Evolutionary conservation across 2,329 filamentous ascomycete genomes (phyloP).

Genomic region (Phyllosticta citriasiana): DNA sequence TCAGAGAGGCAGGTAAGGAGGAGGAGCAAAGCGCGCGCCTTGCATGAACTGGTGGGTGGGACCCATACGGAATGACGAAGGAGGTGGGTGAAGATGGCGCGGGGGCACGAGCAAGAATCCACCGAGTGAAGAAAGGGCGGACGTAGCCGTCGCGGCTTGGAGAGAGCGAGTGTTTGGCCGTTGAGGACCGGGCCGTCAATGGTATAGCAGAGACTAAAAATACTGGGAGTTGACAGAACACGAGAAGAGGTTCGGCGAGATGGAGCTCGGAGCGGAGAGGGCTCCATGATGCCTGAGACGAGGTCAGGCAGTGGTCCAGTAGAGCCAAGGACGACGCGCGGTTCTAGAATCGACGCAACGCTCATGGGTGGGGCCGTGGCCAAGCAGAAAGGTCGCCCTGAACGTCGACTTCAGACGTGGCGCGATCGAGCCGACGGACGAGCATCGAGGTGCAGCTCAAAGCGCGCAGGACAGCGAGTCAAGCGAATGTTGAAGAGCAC

Average conservation of each 20-base stretch:
- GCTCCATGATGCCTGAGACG: neutral
- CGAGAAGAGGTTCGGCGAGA: neutral
- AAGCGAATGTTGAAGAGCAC: neutral
- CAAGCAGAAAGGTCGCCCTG: neutral
- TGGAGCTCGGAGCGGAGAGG: neutral
- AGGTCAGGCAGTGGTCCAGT: neutral
- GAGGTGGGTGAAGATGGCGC: neutral
- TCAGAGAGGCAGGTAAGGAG: neutral
- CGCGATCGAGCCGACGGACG: neutral
- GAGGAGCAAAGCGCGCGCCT: neutral
- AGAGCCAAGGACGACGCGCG: neutral
- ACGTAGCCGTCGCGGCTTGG: neutral
- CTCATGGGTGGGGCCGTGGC: neutral
- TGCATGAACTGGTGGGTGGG: neutral
- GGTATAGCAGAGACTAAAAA: neutral
- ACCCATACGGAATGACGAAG: neutral
- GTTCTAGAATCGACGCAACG: neutral
- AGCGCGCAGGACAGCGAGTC: neutral
- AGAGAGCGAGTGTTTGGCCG: neutral
- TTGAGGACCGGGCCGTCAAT: neutral
- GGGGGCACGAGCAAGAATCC: neutral
- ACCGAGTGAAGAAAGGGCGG: neutral
- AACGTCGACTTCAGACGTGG: neutral
- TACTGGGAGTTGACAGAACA: neutral
- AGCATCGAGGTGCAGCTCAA: neutral